Percentiles rank a stretch among this genome's conserved stretches.
Evolutionary conservation across 345 rosid species (phyloP).

Genomic region (Eutrema japonicum): DNA sequence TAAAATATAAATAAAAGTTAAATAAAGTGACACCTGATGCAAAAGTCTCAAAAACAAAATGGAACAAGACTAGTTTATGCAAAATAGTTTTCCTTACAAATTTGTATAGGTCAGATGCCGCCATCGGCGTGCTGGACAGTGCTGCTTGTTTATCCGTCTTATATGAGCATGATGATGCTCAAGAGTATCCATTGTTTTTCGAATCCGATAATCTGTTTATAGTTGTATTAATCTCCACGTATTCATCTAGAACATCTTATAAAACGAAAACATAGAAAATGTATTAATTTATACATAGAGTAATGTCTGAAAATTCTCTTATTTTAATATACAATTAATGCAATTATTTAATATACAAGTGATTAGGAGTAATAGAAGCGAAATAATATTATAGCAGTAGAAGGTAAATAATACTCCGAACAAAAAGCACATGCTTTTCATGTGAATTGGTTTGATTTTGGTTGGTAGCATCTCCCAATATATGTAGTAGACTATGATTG

Average conservation of each 20-base stretch:
- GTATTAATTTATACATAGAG: background rate
- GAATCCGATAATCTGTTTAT: background rate
- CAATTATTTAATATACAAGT: background rate
- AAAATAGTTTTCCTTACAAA: background rate
- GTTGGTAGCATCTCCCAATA: conserved; percentile 40
- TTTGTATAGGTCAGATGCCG: background rate
- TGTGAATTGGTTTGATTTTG: conserved; percentile 29
- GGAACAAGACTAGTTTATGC: background rate
- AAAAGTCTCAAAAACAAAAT: background rate
- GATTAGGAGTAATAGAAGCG: background rate
- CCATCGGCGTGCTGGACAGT: too few species aligned
- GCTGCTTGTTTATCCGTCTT: too few species aligned
- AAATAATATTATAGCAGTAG: background rate
- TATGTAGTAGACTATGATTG: background rate
- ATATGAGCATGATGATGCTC: too few species aligned
- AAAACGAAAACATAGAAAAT: too few species aligned
- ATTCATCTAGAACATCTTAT: background rate
- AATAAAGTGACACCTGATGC: too few species aligned
- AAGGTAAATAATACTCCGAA: conserved; percentile 25
- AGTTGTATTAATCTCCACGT: background rate
- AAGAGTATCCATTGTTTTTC: too few species aligned
- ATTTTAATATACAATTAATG: background rate
- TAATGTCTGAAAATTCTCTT: background rate
- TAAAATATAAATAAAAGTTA: too few species aligned
- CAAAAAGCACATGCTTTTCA: conserved; percentile 37